A percentile compares a stretch with the other conserved stretches of the same genome.
phyloP scores from a whole-genome alignment of 352 stramenopile genomes.

The Pythium sp. region DNA sequence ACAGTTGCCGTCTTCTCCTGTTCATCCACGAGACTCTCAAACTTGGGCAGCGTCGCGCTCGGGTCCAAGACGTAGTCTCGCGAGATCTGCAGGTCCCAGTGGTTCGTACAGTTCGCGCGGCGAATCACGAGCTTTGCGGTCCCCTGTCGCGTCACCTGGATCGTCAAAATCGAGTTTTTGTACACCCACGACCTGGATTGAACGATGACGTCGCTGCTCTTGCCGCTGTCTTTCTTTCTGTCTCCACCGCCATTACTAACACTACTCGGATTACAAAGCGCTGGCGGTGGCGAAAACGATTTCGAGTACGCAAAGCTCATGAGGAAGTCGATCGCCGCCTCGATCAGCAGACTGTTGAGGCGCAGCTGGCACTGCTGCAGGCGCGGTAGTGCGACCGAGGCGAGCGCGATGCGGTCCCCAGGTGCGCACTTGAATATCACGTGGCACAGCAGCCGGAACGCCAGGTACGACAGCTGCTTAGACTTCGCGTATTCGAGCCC shows the following conservation, averaged over 20 bases:
- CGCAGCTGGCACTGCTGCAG: constrained; percentile 41
- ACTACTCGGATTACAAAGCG: constrained; percentile 21
- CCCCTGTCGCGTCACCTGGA: constrained; percentile 27
- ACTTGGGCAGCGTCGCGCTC: not conserved
- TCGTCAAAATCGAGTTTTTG: constrained; percentile 52
- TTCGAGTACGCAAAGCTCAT: constrained; percentile 70
- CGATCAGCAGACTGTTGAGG: constrained; percentile 45
- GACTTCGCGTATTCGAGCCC: constrained; percentile 55
- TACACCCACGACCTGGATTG: constrained; percentile 46
- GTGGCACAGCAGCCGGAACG: constrained; percentile 66
- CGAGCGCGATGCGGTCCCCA: constrained; percentile 44
- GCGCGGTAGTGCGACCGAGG: constrained; percentile 42
- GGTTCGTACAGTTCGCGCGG: constrained; percentile 47
- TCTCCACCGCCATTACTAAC: not conserved
- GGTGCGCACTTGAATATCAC: constrained; percentile 46
- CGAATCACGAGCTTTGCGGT: constrained; percentile 43
- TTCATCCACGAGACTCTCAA: not conserved
- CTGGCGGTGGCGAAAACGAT: constrained; percentile 38
- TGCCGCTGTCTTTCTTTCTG: constrained; percentile 7
- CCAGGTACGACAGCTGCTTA: constrained; percentile 57
- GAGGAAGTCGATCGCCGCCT: constrained; percentile 76
- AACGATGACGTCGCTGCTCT: constrained; percentile 3
- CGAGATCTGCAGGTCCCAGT: constrained; percentile 37
- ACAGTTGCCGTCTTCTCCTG: not conserved
- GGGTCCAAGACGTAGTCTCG: constrained; percentile 24